Evolutionary conservation across 169 alveolate genomes (phyloP).

Genomic region (Plasmodium reichenowi): DNA sequence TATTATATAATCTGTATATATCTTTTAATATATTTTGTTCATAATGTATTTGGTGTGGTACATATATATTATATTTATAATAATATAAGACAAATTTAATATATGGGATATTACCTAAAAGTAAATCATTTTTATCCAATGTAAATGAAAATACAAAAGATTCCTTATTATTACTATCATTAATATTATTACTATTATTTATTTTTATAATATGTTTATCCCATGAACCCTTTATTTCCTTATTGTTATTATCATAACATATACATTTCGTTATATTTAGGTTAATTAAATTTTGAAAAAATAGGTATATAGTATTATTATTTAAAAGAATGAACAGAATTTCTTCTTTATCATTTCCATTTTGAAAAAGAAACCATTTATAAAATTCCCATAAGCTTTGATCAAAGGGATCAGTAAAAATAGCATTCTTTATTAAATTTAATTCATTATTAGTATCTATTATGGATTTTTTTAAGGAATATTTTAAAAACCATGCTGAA

Average conservation of each 20-base stretch:
- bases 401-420: conserved; percentile 73
- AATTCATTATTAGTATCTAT: conserved; percentile 33
- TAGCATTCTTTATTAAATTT: conserved; percentile 62
- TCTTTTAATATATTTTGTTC: conserved; percentile 56
- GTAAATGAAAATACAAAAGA: conserved; percentile 49
- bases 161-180: conserved; percentile 17
- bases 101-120: conserved; percentile 13
- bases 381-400: conserved; percentile 75
- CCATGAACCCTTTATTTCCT: conserved; percentile 62
- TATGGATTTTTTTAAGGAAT: conserved; percentile 42
- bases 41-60: conserved; percentile 33
- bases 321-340: conserved; percentile 44
- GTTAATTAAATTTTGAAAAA: conserved; percentile 56
- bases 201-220: conserved; percentile 21
- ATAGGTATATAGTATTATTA: conserved; percentile 39
- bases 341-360: conserved; percentile 55
- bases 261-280: conserved; percentile 30
- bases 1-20: not conserved
- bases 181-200: not conserved
- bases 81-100: conserved; percentile 49
- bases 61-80: conserved; percentile 64
- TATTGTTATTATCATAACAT: conserved; percentile 34
- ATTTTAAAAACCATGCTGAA: conserved; percentile 74
- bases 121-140: conserved; percentile 8
- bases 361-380: conserved; percentile 75